Conservation (phyloP, 805 yeast species). For the Middelhovenomyces tepae region DNA sequence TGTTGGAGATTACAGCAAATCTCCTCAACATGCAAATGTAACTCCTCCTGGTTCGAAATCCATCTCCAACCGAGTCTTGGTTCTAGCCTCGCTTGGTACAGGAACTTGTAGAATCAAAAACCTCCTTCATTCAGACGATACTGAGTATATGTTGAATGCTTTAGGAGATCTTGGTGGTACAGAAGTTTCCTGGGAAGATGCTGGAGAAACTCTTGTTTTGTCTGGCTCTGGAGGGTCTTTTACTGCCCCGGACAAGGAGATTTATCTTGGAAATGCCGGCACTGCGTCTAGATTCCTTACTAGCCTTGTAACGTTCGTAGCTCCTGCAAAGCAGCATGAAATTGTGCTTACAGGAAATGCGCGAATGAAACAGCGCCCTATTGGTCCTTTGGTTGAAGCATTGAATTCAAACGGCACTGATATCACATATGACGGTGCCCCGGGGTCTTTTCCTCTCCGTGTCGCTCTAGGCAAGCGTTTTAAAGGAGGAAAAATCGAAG, state of each 20-base stretch:
- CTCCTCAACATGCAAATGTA: conserved; percentile 34
- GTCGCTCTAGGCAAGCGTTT: conserved; percentile 63
- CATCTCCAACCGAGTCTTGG: conserved; percentile 88
- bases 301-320: conserved; percentile 80
- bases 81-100: conserved; percentile 82
- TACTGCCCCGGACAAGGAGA: conserved; percentile 51
- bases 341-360: conserved; percentile 85
- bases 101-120: conserved; percentile 81
- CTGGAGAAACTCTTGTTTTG: conserved; percentile 77
- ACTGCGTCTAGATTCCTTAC: conserved; percentile 95
- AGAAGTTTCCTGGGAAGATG: conserved; percentile 68
- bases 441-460: conserved; percentile 80
- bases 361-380: conserved; percentile 96
- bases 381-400: conserved; percentile 93
- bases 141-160: conserved; percentile 89
- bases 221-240: conserved; percentile 76
- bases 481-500: conserved; percentile 84
- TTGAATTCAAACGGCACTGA: conserved; percentile 68
- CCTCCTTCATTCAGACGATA: conserved; percentile 90
- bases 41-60: conserved; percentile 97
- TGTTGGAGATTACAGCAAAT: conserved; percentile 43
- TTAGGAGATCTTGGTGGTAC: conserved; percentile 76
- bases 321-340: conserved; percentile 33
- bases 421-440: conserved; percentile 59
- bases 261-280: conserved; percentile 95